Conservation (phyloP, 164 flowering plant genomes). For the Litsea cubeba region DNA sequence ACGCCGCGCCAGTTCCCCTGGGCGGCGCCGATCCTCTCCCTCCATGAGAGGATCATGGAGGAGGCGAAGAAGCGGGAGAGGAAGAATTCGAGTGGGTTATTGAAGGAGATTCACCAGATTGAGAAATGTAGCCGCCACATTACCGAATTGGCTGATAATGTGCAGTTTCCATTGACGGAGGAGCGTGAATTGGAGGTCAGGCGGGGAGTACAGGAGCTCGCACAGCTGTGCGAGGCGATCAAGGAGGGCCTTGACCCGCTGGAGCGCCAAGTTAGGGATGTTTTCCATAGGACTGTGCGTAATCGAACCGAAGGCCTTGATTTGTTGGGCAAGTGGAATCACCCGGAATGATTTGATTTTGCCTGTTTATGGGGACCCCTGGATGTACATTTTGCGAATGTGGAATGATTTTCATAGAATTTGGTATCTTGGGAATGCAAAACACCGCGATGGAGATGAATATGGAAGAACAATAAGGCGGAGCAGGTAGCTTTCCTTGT, state of each 20-base stretch:
- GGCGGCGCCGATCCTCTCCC: conserved; percentile 48
- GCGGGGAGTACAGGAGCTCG: conserved; percentile 47
- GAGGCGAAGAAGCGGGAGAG: conserved; percentile 81
- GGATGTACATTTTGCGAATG: conserved; percentile 1
- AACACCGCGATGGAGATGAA: not conserved
- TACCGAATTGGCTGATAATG: conserved; percentile 57
- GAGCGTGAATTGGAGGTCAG: conserved; percentile 64
- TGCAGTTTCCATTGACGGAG: conserved; percentile 57
- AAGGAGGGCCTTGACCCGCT: conserved; percentile 71
- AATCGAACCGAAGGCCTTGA: conserved; percentile 84
- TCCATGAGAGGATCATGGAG: conserved; percentile 77
- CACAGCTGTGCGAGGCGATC: conserved; percentile 35
- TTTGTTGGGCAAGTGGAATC: conserved; percentile 34
- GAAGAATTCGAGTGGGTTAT: conserved; percentile 56
- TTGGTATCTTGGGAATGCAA: not conserved
- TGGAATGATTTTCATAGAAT: not conserved
- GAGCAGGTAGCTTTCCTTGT: conserved; percentile 13
- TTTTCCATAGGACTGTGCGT: conserved; percentile 70
- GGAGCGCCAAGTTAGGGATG: conserved; percentile 82
- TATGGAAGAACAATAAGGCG: conserved; percentile 5
- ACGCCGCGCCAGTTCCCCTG: conserved; percentile 61
- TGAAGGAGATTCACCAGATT: conserved; percentile 72
- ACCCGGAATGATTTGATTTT: conserved; percentile 26
- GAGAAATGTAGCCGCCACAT: conserved; percentile 59
- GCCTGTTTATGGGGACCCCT: not conserved